Evolutionary conservation across 108 stramenopile genomes (phyloP).

Genomic region (Skeletonema costatum): DNA sequence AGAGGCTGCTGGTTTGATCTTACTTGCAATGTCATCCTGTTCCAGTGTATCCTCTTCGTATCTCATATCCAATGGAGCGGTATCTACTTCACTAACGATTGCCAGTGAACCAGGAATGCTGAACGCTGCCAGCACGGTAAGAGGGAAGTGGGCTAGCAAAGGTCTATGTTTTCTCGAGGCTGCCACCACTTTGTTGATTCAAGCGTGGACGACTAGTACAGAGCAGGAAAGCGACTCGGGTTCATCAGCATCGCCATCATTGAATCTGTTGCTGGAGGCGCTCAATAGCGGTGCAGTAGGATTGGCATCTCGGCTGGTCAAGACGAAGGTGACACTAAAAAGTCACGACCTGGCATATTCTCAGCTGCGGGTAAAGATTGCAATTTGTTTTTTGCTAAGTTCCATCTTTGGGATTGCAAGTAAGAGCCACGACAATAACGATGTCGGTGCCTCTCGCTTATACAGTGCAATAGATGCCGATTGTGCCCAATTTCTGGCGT

Average conservation of each 20-base stretch:
- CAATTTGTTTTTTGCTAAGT: slow-evolving; percentile 57
- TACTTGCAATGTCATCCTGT: slow-evolving; percentile 63
- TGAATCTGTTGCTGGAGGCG: slow-evolving; percentile 70
- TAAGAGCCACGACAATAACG: slow-evolving; percentile 37
- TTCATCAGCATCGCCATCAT: slow-evolving; percentile 20
- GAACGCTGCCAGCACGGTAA: slow-evolving; percentile 53
- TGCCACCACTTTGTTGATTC: slow-evolving; percentile 60
- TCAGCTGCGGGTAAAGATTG: slow-evolving; percentile 34
- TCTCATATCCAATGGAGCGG: slow-evolving; percentile 58
- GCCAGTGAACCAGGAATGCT: slow-evolving; percentile 56
- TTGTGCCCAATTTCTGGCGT: slow-evolving; percentile 36
- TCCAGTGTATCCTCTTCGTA: slow-evolving; percentile 70
- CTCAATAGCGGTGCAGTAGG: slow-evolving; percentile 74
- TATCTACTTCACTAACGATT: slow-evolving; percentile 53
- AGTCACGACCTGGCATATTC: slow-evolving; percentile 64
- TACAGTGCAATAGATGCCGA: slow-evolving; percentile 76
- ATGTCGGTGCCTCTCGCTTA: slow-evolving; percentile 60
- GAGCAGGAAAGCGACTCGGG: slow-evolving; percentile 41
- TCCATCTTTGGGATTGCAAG: slow-evolving; percentile 80
- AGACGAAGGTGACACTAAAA: slow-evolving; percentile 67
- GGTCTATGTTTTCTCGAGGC: slow-evolving; percentile 74
- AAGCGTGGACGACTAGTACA: slow-evolving; percentile 56
- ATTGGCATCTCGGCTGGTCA: slow-evolving; percentile 57
- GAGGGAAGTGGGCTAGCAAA: slow-evolving; percentile 73
- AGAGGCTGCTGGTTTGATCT: slow-evolving; percentile 68